Conservation (phyloP, 2,329 filamentous ascomycete species). For the Sporothrix mexicana region DNA sequence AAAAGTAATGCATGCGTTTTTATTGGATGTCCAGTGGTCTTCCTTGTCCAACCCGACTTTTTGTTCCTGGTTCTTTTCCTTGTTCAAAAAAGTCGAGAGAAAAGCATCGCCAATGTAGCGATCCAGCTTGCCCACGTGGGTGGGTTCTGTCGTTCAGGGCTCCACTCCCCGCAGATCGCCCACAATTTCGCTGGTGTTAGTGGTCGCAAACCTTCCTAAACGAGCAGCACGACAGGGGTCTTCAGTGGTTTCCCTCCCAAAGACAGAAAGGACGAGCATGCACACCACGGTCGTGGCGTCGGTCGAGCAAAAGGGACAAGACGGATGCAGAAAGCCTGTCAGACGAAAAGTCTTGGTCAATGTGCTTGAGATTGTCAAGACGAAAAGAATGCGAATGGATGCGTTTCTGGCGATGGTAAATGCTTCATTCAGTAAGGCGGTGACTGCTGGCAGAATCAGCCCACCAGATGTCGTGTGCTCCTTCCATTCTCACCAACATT, state of each 20-base stretch:
- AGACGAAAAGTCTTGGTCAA: not conserved
- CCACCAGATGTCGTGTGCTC: not conserved
- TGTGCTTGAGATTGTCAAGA: not conserved
- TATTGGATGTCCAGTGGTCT: not conserved
- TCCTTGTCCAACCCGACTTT: not conserved
- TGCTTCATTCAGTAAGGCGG: not conserved
- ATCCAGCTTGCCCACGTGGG: slow-evolving; percentile 20
- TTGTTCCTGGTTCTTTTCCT: not conserved
- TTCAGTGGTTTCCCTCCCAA: not conserved
- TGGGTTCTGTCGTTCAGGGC: not conserved
- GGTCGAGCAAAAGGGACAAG: slow-evolving; percentile 27
- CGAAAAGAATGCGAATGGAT: not conserved
- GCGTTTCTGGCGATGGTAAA: too few species aligned
- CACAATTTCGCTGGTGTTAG: not conserved
- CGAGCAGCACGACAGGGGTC: slow-evolving; percentile 1
- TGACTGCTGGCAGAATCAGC: not conserved
- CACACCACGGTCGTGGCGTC: not conserved
- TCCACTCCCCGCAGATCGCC: not conserved
- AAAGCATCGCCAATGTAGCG: slow-evolving; percentile 19
- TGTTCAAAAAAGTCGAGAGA: too few species aligned
- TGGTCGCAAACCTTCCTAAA: slow-evolving; percentile 3
- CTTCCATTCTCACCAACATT: too few species aligned
- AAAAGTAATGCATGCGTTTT: not conserved
- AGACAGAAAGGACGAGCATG: not conserved
- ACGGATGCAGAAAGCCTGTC: not conserved